Evolutionary conservation across 2,329 filamentous ascomycete genomes (phyloP), one percentile per base, ranked within the genome.

Genomic region (Elsinoe australis): DNA sequence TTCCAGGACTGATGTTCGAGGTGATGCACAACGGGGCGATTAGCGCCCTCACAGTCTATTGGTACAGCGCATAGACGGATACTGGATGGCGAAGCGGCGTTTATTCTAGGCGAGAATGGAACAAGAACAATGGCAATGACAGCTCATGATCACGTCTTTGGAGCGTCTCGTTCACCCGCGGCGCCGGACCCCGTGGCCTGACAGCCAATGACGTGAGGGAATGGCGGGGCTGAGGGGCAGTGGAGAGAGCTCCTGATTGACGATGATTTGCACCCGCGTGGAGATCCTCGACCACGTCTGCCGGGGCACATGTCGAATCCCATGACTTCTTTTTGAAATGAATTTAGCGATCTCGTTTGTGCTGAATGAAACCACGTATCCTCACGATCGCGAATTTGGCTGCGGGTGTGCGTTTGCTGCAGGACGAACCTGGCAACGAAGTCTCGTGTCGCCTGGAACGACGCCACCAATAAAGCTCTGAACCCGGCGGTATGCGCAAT

Each of bases 1-100:
- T 95, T 60, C 90, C 92, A 0, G 90, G 92, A 0, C 69, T 96
- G 65, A 80, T 95, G 38, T 96, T 98, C 69, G 92, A 98, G 68
- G 90, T 98, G 21, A 68, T 96, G 64, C 89, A 86, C 78, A 95
- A 94, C 61, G 88, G 86, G 3, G 83, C 80, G 52, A 85, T 98
- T 18, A 94, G 87, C 65, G 85, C 86, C 19, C 72, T 96, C 63
- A 96, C 90, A 7, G 81, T 95, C 18, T 95, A 89, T 70, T 95
- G 63, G 45, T 44, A 44, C 39, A 26, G 39, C n/a, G 14, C 19
- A 35, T 35, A 35, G 32, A 35, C n/a, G 26, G 26, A 29, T 29
- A 29, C 7, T 29, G 26, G 26, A 29, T 29, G 12, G 26, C 26
- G 12, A n/a, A n/a, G n/a, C n/a, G n/a, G n/a, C n/a, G n/a, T n/a